Base-by-base conservation (phyloP, 1,284 basidiomycete species). In the Malassezia sp. region DNA sequence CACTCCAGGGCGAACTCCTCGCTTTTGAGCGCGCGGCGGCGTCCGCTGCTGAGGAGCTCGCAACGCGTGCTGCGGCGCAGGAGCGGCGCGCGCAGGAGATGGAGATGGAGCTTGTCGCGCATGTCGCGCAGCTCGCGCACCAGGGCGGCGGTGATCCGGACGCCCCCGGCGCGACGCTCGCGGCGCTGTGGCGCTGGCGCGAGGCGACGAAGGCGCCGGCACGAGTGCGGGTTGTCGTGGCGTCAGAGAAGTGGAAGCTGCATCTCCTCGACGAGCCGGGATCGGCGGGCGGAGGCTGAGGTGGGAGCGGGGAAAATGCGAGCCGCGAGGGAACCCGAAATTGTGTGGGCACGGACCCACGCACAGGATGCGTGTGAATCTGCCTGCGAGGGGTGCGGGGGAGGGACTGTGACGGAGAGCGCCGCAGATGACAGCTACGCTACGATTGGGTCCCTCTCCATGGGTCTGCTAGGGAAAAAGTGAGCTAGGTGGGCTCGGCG, bases 1-100 rank as follows among this genome's bases (percentile, higher is more conserved):
- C 45, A 10, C 46, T 66, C 7, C 44, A 40, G 6, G 15, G 31
- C 2, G 45, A 49, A 0, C 36, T 67, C 4, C 38, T 30, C 1
- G 39, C 15, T 4, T 56, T 68, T 28, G 63, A 68, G 30, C 38
- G 18, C 10, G 20, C 43, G 2, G 59, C 54, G 1, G 9, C 20
- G 0, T 11, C 22, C 0, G 60, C 56, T 0, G 47, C 47, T 5
- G 54, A 58, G 0, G 36, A 30, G 21, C 52, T 68, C n/a, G 38
- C 12, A 12, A 44, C 24, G 15, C 44, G 34, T 1, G 30, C 30
- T 4, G 23, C 39, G 4, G 34, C 41, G 9, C 43, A 40, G 3
- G 45, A 41, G 15, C 32, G 32, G 18, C 49, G 42, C 17, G 31
- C 40, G 23, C 31, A 23, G 20, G 45, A 50, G 37, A 21, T 24